Evolutionary conservation across 306 rosid genomes (phyloP), one percentile per base, ranked within the genome.

Genomic region (Vigna reflexopilosa): DNA sequence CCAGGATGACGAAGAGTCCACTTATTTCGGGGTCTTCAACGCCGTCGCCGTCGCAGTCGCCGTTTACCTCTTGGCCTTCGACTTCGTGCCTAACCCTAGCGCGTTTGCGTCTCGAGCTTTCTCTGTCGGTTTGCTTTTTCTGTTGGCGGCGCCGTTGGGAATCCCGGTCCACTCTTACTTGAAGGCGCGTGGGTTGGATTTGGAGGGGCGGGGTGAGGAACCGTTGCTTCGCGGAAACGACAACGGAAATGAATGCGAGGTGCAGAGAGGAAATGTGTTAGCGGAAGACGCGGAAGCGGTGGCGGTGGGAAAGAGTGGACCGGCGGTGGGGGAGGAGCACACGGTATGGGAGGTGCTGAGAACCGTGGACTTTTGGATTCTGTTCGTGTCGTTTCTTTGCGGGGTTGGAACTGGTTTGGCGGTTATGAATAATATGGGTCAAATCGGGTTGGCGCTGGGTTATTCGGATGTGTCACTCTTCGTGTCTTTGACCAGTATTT

Each of bases 371-470:
- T 93, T 95, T 63, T 95, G 98, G 98, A 85, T 95, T 0, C 42
- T 95, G 91, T 95, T 95, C 24, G 84, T 86, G 40, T 89, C 98
- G 51, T 95, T 95, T 77, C 52, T 93, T 19, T 91, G 99, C 59
- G 99, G 99, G 2, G 99, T 95, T 2, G 99, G 99, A 52, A 95
- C 88, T 0, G 99, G 99, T 9, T 75, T 95, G 84, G 96, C 98
- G 1, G 93, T 91, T 24, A 87, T 86, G 88, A 93, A 93, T 84
- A 93, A 93, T 57, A 86, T 93, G 98, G 98, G 96, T n/a, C 98
- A 94, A 85, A 91, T 94, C 69, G 98, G 98, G 65, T 72, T 94
- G 82, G 98, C 98, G 0, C 81, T 94, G 0, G 97, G 98, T 9
- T 89, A 87, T 83, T 83, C 82, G 9, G 97, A 94, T 32, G 96